phyloP scores from a whole-genome alignment of 208 protist species.

The Phytomonas francai region DNA sequence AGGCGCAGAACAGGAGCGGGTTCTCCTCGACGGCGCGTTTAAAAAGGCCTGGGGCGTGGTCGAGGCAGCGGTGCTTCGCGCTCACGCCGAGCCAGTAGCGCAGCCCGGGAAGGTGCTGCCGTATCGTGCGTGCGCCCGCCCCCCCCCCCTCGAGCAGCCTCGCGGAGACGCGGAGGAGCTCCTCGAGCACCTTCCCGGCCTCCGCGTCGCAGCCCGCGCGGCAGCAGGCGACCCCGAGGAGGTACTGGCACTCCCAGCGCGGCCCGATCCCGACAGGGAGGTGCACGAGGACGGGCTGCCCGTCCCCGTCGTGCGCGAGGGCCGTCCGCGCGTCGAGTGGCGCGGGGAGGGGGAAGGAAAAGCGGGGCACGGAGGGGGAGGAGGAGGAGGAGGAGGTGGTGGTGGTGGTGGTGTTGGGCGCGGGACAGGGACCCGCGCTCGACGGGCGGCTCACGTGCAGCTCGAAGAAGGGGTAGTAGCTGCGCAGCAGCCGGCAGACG shows the following conservation, averaged over 20 bases:
- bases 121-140: conserved; percentile 10
- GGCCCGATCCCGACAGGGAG: conserved; percentile 27
- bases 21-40: conserved; percentile 17
- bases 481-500: conserved; percentile 50
- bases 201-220: conserved; percentile 56
- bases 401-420: not conserved
- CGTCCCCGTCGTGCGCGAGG: not conserved
- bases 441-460: conserved; percentile 19
- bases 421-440: not conserved
- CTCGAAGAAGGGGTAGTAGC: conserved; percentile 51
- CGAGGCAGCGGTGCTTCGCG: conserved; percentile 21
- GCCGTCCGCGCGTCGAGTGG: not conserved
- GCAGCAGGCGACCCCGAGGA: conserved; percentile 67
- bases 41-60: conserved; percentile 17
- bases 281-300: not conserved
- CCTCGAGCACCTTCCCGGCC: conserved; percentile 38
- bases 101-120: conserved; percentile 21
- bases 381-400: not conserved
- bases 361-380: not conserved
- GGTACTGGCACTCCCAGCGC: conserved; percentile 70
- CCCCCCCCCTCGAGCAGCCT: conserved; percentile 13
- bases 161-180: conserved; percentile 27
- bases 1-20: conserved; percentile 45
- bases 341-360: not conserved
- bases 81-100: conserved; percentile 65